Base-by-base conservation (phyloP, 139 green algal species). In the Pseudopediastrum boryanum region DNA sequence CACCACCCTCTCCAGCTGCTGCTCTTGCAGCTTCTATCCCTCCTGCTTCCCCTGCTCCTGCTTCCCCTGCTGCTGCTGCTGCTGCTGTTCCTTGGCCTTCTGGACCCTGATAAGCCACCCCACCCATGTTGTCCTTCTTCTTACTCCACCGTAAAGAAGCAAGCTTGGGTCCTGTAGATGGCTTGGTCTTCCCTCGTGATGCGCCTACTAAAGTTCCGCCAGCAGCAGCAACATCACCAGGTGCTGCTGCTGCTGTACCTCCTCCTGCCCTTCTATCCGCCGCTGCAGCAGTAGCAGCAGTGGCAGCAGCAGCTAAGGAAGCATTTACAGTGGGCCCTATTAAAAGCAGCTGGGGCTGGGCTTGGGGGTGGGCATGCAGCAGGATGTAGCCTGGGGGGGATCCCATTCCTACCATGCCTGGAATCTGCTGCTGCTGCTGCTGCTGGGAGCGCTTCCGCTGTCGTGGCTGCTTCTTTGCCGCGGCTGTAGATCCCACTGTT, bases 1-100 rank as follows among this genome's bases (percentile, higher is more conserved):
- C n/a, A n/a, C n/a, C n/a, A n/a, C n/a, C n/a, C n/a, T n/a, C n/a
- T n/a, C n/a, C n/a, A n/a, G n/a, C n/a, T n/a, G n/a, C 56, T 66
- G 56, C 56, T 66, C 31, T 31, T 13, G 36, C 56, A 66, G n/a
- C 56, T 66, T 66, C 56, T n/a, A 13, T n/a, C n/a, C 38, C 56
- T 66, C 31, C 23, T 66, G 56, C 56, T 31, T 25, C 21, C 56
- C 38, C 56, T 6, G 6, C 1, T 10, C 59, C 69, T 54, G 50
- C 48, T 27, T 35, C 25, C 31, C 46, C 67, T 43, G 25, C 43
- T 61, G 50, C 23, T 35, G 33, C 67, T 48, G 68, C 68, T 64
- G 68, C 68, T 56, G 68, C 68, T 42, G 68, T 2, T 48, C 35
- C 7, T 1, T n/a, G n/a, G n/a, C n/a, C n/a, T n/a, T n/a, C n/a